Evolutionary conservation across 106 monocot genomes (phyloP), one percentile per base, ranked within the genome.

Genomic region (Hemerocallis citrina): DNA sequence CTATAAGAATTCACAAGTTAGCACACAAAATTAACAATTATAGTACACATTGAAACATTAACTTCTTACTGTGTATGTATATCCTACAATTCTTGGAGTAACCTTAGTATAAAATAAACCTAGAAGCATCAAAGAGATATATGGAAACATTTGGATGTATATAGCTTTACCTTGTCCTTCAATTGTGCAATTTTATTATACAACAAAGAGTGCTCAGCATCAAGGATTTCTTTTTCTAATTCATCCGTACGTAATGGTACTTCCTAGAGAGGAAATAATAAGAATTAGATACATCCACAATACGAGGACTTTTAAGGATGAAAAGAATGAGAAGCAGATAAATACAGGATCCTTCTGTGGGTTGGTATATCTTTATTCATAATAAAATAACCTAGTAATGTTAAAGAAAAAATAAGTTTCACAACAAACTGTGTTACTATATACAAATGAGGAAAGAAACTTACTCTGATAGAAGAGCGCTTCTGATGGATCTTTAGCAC

Each of bases 161-260:
- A 34, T 32, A 49, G 40, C 19, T 43, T 52, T 19, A 83, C 88
- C 79, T 86, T 91, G 42, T 86, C 91, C 54, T 91, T 82, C 44
- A 86, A 62, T 24, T 60, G 68, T 10, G 56, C 41, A 62, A 91
- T 74, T 68, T 86, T 91, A 54, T 83, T 82, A 69, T 68, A 76
- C 43, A 72, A 49, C 57, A 91, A 65, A 59, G 91, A 74, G 62
- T 82, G 79, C 38, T 91, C 91, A n/a, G 91, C 86, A 65, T 83
- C 86, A 57, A 91, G 66, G 40, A 91, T 68, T 63, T 79, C 87
- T 63, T 69, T 57, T 63, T 91, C 79, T 9, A 82, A 33, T 63
- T 69, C 68, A 34, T 70, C 66, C 59, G 68, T 74, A 51, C 70
- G 76, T 64, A 72, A 58, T 38, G 70, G 59, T 49, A 72, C 74